A percentile compares a stretch with the other conserved stretches of the same genome.
phyloP scores from a whole-genome alignment of 1,139 yeast species.

The Protomyces pachydermus region DNA sequence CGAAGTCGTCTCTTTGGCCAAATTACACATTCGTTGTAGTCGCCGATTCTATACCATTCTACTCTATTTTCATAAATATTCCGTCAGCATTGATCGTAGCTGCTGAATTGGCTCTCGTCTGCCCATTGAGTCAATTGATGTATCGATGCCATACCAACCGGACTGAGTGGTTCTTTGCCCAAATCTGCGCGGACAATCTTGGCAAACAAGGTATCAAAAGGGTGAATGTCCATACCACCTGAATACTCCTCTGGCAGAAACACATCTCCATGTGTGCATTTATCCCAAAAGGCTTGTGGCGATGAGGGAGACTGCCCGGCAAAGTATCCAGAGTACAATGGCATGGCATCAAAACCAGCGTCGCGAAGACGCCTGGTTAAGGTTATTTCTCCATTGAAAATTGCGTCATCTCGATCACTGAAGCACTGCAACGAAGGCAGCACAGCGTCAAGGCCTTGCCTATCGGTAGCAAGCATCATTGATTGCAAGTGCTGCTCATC shows the following conservation, averaged over 20 bases:
- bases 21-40: too few relatives aligned
- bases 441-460: conserved; percentile 3
- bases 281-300: conserved; percentile 5
- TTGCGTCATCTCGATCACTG: not conserved
- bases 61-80: not conserved
- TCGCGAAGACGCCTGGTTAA: conserved; percentile 8
- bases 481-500: conserved; percentile 10
- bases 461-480: conserved; percentile 15
- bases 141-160: not conserved
- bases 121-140: conserved; percentile 16
- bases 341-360: conserved; percentile 20
- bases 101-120: conserved; percentile 9
- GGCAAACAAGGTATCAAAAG: conserved; percentile 19
- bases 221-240: conserved; percentile 18
- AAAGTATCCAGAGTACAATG: conserved; percentile 1
- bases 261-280: conserved; percentile 2
- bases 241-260: not conserved
- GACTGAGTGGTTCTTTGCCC: not conserved
- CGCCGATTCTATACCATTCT: not conserved
- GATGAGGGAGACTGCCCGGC: not conserved
- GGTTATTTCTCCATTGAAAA: conserved; percentile 5
- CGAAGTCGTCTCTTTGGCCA: too few relatives aligned
- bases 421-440: conserved; percentile 10
- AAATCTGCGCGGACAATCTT: not conserved
- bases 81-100: conserved; percentile 18